Base-by-base conservation (phyloP, 2,329 filamentous ascomycete genomes). In the Fusarium torreyae region DNA sequence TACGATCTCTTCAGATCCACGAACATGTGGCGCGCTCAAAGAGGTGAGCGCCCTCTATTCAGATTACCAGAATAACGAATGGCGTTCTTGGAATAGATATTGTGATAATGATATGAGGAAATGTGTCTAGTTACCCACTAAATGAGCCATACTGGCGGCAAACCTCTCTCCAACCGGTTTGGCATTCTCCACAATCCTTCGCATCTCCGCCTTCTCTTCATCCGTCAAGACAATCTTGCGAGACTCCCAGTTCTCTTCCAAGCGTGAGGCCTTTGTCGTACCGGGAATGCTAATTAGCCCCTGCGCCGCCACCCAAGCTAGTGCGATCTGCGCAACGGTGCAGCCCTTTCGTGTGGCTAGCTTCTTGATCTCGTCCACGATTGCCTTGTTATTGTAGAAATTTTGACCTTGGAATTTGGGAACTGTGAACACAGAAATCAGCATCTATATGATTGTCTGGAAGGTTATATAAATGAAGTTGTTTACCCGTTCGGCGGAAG, bases 281-380 rank as follows among this genome's bases (percentile, higher is more conserved):
- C 46, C 46, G 4, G 46, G 46, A 10, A 49, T 49, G 5, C 24
- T 10, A 6, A 49, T 38, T 5, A 49, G 15, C 7, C 46, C 46
- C 20, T 49, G 46, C 10, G 46, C 46, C 3, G 46, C 46, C 11
- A 49, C 20, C 46, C 46, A 49, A 17, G 46, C 46, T 3, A 49
- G 33, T 1, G 46, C 46, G 3, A 49, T 26, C 10, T 49, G 46
- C 6, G 46, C 31, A 36, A 49, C 31, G 0, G 46, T 24, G 15
- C 46, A 49, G 3, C 34, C 22, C 11, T 49, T 49, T 5, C 17
- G 20, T 5, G 20, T 26, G 6, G 46, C 46, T 11, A 83, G 68
- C 57, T 78, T 79, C 72, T 81, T 79, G 53, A 83, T 77, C 58
- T 81, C 78, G 2, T 81, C 79, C 0, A 82, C 78, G 11, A 83